Evolutionary conservation across 306 rosid species (phyloP), one percentile per base, ranked within the genome.

Genomic region (Pterocarpus santalinus): DNA sequence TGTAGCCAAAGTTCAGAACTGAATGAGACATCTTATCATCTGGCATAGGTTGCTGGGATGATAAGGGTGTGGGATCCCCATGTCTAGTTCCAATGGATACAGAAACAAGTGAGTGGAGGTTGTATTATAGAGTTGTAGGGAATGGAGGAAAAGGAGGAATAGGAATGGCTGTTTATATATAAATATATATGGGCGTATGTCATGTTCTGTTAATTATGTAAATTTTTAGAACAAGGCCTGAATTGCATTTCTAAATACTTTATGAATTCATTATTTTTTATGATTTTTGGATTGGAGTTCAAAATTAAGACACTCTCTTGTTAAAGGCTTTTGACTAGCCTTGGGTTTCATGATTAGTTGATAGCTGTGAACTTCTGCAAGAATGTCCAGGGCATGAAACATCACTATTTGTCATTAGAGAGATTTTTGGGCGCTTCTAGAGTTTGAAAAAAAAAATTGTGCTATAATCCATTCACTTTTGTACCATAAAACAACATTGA

Each of bases 41-140:
- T 0, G 84, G 81, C 15, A 79, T 65, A 32, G 84, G 82, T 46
- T 90, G 92, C 46, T 91, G 94, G 98, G 98, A 94, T 81, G 88
- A 77, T 80, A 76, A 79, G 51, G 89, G 74, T 16, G 89, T 52
- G 7, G 57, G 57, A 52, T 52, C 57, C 1, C 57, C 57, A 52
- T 52, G 57, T 52, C 6, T 52, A 3, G 17, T 52, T 52, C 57
- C 4, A 4, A 52, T 52, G 57, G 92, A 90, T 47, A 69, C 76
- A 7, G 86, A 87, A 60, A 85, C 30, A 63, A 87, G 90, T 81
- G 90, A 84, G 43, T 91, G 97, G 93, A 89, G 98, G 72, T 58
- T 91, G 89, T 94, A 91, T 79, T 91, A 94, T 28, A 85, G 78
- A 83, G 97, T 93, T 65, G 86, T 88, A 77, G 92, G 93, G 36